Evolutionary conservation across 495 filamentous ascomycete genomes (phyloP).

Genomic region (Pyrenula aspistea): DNA sequence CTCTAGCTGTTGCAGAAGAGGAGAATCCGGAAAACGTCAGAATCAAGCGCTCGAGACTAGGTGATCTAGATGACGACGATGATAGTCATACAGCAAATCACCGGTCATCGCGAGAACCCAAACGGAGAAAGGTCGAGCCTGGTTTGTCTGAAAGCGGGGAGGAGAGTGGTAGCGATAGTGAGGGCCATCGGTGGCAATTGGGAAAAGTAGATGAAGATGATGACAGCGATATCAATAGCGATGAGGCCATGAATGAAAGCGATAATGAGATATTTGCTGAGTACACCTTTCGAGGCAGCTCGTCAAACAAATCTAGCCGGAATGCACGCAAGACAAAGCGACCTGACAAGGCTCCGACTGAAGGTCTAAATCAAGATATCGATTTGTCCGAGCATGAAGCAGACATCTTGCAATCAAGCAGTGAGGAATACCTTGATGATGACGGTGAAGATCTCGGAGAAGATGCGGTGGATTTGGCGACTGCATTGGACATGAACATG

Average conservation of each 20-base stretch:
- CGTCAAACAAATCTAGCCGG: constrained; percentile 33
- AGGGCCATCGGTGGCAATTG: constrained; percentile 79
- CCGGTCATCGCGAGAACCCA: constrained; percentile 2
- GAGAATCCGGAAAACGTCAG: constrained; percentile 37
- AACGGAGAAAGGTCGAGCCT: constrained; percentile 20
- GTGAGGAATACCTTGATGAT: constrained; percentile 36
- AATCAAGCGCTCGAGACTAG: constrained; percentile 44
- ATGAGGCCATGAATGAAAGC: constrained; percentile 85
- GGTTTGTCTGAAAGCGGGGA: constrained; percentile 12
- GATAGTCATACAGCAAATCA: constrained; percentile 5
- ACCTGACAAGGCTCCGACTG: constrained; percentile 21
- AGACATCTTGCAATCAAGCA: constrained; percentile 36
- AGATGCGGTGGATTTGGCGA: constrained; percentile 74
- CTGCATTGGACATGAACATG: constrained; percentile 64
- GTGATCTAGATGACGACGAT: constrained; percentile 36
- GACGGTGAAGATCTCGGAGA: constrained; percentile 63
- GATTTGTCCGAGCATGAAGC: constrained; percentile 34
- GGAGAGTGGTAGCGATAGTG: constrained; percentile 62
- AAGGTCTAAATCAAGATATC: constrained; percentile 20
- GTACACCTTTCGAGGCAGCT: constrained; percentile 61
- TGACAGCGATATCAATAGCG: constrained; percentile 78
- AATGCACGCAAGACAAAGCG: constrained; percentile 7
- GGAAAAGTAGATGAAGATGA: constrained; percentile 65
- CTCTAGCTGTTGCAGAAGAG: constrained; percentile 70
- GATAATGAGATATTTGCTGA: constrained; percentile 74